Evolutionary conservation across 257 asterid genomes (phyloP).

Genomic region (Asclepias syriaca): DNA sequence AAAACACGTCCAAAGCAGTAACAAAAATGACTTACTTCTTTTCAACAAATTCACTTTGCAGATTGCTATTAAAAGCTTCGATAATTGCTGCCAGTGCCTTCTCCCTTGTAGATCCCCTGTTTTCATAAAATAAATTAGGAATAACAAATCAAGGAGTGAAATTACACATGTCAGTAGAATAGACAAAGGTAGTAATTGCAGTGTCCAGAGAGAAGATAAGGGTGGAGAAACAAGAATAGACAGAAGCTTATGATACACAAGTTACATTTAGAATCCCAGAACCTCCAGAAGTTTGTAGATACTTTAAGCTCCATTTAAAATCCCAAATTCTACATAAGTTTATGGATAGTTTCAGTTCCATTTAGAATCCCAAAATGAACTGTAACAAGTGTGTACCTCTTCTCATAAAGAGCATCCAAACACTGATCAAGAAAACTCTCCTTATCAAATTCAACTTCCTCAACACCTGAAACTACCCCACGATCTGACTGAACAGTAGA

Average conservation of each 20-base stretch:
- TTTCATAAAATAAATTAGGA: conserved; percentile 8
- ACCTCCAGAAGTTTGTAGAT: background rate
- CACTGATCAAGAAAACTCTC: conserved; percentile 66
- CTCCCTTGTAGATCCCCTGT: conserved; percentile 92
- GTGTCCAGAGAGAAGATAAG: background rate
- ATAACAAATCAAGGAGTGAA: background rate
- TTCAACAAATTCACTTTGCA: conserved; percentile 69
- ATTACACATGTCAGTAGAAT: background rate
- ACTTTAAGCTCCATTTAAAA: background rate
- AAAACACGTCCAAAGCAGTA: background rate
- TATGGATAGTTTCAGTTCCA: background rate
- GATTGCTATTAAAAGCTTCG: conserved; percentile 63
- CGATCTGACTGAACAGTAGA: conserved; percentile 47
- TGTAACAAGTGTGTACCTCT: conserved; percentile 45
- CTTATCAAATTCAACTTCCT: conserved; percentile 55
- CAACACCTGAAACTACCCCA: conserved; percentile 30
- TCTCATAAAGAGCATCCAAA: conserved; percentile 82
- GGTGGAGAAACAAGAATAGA: background rate
- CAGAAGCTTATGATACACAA: background rate
- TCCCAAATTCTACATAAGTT: background rate
- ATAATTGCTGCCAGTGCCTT: conserved; percentile 67
- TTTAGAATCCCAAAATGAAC: background rate
- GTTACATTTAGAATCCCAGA: background rate
- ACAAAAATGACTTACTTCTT: conserved; percentile 44
- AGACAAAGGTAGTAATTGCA: background rate